Evolutionary conservation across 768 basidiomycete genomes (phyloP).

Genomic region (Tylopilus plumbeoviolaceoides): DNA sequence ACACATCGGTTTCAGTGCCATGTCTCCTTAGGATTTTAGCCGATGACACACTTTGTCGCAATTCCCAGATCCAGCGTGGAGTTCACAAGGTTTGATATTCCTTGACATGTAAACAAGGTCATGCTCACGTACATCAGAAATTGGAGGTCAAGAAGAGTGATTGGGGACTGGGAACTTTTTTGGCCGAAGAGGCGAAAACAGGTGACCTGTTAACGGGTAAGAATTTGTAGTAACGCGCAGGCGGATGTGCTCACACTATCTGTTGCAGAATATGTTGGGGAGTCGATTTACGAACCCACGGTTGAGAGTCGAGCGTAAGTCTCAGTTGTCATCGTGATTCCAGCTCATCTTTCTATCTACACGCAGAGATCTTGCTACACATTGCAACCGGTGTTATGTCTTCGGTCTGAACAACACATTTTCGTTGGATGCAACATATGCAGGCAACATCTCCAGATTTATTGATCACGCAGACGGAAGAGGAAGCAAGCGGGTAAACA

Average conservation of each 20-base stretch:
- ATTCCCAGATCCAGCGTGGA: constrained; percentile 47
- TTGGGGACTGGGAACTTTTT: constrained; percentile 56
- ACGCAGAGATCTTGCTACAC: constrained; percentile 41
- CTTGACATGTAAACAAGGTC: neutral
- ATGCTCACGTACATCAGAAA: constrained; percentile 27
- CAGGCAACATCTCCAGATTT: constrained; percentile 63
- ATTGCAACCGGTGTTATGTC: constrained; percentile 57
- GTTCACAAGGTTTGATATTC: constrained; percentile 37
- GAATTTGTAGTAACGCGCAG: neutral
- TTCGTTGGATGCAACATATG: constrained; percentile 51
- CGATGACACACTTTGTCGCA: constrained; percentile 38
- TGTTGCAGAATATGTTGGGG: constrained; percentile 61
- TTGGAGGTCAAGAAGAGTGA: constrained; percentile 40
- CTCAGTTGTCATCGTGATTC: neutral
- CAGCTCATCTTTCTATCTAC: neutral
- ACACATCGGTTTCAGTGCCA: neutral
- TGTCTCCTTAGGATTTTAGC: constrained; percentile 18
- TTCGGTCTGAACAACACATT: constrained; percentile 48
- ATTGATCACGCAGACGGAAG: constrained; percentile 55
- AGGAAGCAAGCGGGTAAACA: constrained; percentile 34
- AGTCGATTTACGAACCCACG: constrained; percentile 50
- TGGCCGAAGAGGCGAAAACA: constrained; percentile 39
- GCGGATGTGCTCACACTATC: neutral
- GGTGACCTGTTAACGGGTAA: constrained; percentile 48
- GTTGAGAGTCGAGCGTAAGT: constrained; percentile 50